Conservation (phyloP, 2,329 filamentous ascomycete species). For the Alternaria sp. region DNA sequence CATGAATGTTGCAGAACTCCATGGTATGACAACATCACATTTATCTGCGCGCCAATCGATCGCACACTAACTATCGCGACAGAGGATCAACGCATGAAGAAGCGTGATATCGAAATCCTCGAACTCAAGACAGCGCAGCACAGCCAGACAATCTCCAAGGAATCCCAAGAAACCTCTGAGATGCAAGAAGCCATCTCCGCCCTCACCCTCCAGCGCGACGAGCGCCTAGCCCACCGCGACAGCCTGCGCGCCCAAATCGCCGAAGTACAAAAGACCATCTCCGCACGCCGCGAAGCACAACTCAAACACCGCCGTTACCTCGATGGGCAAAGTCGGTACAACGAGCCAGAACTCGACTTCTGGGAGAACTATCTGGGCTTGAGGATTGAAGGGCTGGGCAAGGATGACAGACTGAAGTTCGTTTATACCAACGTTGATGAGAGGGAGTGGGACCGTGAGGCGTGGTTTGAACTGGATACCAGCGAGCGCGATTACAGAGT, state of each 20-base stretch:
- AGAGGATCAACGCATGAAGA: constrained; percentile 93
- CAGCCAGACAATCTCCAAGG: constrained; percentile 76
- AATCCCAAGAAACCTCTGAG: constrained; percentile 73
- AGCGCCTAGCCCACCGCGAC: constrained; percentile 62
- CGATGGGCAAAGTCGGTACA: constrained; percentile 84
- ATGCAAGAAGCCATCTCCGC: constrained; percentile 66
- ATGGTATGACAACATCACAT: constrained; percentile 65
- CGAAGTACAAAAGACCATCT: constrained; percentile 73
- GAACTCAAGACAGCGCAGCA: constrained; percentile 73
- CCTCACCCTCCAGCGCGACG: constrained; percentile 62
- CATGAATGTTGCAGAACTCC: constrained; percentile 85
- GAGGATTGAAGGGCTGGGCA: constrained; percentile 85
- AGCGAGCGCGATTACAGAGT: constrained; percentile 84
- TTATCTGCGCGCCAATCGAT: background rate
- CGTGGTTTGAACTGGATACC: constrained; percentile 90
- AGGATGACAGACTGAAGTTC: constrained; percentile 86
- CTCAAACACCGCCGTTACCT: constrained; percentile 74
- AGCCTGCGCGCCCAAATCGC: constrained; percentile 63
- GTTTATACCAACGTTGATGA: constrained; percentile 87
- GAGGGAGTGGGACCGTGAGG: constrained; percentile 84
- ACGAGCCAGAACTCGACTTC: constrained; percentile 91
- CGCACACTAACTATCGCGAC: constrained; percentile 14
- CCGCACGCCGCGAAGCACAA: constrained; percentile 72
- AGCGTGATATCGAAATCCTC: constrained; percentile 83
- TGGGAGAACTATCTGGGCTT: constrained; percentile 93